Evolutionary conservation across 2,329 filamentous ascomycete species (phyloP), one percentile per base, ranked within the genome.

Genomic region (Teratosphaeria viscida): DNA sequence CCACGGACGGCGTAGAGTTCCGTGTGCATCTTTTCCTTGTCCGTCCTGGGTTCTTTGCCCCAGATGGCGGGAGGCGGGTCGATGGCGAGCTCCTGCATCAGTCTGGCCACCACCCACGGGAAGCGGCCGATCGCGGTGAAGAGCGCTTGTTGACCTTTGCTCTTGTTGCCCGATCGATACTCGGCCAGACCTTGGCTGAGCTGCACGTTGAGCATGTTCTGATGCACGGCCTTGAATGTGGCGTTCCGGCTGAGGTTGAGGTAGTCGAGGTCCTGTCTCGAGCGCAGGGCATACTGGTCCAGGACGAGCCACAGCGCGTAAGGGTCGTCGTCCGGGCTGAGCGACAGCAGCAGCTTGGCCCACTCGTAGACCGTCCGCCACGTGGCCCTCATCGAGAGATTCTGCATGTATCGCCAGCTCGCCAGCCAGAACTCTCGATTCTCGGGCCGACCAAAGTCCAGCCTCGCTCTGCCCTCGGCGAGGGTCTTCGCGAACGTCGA

Each of bases 401-500:
- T 94, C 66, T 83, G 84, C 67, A 97, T 87, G 68, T 96, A 96
- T 65, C 92, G 85, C 79, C 91, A 95, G 8, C 86, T 89, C 1
- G 90, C 89, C 39, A 97, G 83, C 86, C 89, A 96, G 64, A 99
- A 85, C 72, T 97, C 92, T 52, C 94, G 83, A 72, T 97, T 97
- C 72, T 95, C 92, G 0, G 88, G 86, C 43, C 90, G 81, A 23
- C 81, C 76, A 70, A 96, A 97, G 69, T 92, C 85, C 10, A 99
- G 77, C 16, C 90, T 82, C 5, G 90, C 92, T 65, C 85, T 85
- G 37, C 94, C 94, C 69, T 86, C 82, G 58, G 88, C 82, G 5
- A 99, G 75, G 63, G 87, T 86, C 59, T 84, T 83, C 7, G 86
- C 81, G 72, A 97, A 99, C 0, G 88, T 84, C 8, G 90, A 92